phyloP scores from a whole-genome alignment of 2,329 filamentous ascomycete species.

The Cladosporium sp. region DNA sequence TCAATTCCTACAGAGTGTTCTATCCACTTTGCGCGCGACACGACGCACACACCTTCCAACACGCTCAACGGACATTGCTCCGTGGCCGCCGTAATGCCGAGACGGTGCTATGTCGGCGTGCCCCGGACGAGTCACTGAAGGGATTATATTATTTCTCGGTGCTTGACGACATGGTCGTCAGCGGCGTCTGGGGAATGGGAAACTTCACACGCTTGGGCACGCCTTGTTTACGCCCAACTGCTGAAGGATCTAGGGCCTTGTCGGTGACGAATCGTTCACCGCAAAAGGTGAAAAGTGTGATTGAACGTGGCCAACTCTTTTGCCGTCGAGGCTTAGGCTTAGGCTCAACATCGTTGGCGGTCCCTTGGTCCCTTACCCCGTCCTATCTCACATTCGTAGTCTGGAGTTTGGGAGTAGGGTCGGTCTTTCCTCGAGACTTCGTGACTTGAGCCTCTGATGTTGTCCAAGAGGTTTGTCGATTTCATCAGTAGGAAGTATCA shows the following conservation, averaged over 20 bases:
- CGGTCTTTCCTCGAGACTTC: not conserved
- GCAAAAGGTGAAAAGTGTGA: not conserved
- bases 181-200: slow-evolving; percentile 12
- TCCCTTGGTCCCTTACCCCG: not conserved
- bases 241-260: not conserved
- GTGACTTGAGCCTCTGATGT: not conserved
- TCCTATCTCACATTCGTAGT: not conserved
- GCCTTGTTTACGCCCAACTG: no score
- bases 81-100: slow-evolving; percentile 7
- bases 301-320: not conserved
- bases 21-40: slow-evolving; percentile 5
- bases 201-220: no score
- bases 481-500: not conserved
- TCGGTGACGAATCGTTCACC: not conserved
- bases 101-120: slow-evolving; percentile 10
- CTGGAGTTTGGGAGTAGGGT: not conserved
- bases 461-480: not conserved
- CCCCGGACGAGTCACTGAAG: not conserved
- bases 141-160: not conserved
- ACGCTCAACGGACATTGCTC: not conserved
- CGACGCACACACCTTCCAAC: not conserved
- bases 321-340: not conserved
- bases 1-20: not conserved
- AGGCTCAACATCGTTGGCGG: not conserved
- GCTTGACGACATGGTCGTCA: slow-evolving; percentile 10